These are phyloP conservation scores for Teratosphaeria gauchensis DNA, from an alignment of 2,329 filamentous ascomycete species.

Conservation along the genomic window DNA sequence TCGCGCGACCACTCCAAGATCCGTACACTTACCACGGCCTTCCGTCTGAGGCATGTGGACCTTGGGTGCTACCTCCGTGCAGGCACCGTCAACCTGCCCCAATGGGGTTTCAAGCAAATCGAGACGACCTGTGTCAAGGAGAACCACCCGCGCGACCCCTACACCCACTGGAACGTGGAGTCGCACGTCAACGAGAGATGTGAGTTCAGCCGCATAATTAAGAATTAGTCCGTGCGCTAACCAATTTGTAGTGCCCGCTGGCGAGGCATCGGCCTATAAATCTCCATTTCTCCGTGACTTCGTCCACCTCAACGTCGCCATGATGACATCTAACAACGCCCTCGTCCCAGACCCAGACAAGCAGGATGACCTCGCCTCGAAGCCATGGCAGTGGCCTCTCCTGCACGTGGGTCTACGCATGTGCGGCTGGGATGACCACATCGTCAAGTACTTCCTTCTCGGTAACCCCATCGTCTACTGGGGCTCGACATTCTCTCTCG, in stretches of 20 bases:
- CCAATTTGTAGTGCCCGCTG: slow-evolving; percentile 71
- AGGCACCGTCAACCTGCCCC: slow-evolving; percentile 89
- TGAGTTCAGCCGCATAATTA: slow-evolving; percentile 41
- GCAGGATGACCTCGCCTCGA: slow-evolving; percentile 92
- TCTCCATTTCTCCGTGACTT: slow-evolving; percentile 98
- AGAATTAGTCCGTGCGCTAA: background rate
- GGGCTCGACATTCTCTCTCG: slow-evolving; percentile 75
- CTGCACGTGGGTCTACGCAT: slow-evolving; percentile 92
- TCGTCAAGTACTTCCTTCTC: slow-evolving; percentile 96
- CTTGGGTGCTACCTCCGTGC: slow-evolving; percentile 91
- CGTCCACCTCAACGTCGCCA: slow-evolving; percentile 93
- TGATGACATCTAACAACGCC: slow-evolving; percentile 99
- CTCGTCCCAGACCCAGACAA: slow-evolving; percentile 96
- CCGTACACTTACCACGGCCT: slow-evolving; percentile 84
- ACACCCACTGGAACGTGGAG: slow-evolving; percentile 99
- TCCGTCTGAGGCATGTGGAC: slow-evolving; percentile 72
- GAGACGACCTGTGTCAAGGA: slow-evolving; percentile 91
- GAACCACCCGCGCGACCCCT: slow-evolving; percentile 84
- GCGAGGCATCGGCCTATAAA: slow-evolving; percentile 84
- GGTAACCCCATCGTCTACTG: slow-evolving; percentile 96
- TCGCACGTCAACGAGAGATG: slow-evolving; percentile 86
- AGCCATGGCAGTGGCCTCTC: slow-evolving; percentile 98
- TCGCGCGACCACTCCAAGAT: slow-evolving; percentile 76
- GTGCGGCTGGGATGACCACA: slow-evolving; percentile 95
- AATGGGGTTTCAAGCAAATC: slow-evolving; percentile 99